phyloP scores from a whole-genome alignment of 192 early-diverging fungal species.

The Gryganskiella cystojenkinii region DNA sequence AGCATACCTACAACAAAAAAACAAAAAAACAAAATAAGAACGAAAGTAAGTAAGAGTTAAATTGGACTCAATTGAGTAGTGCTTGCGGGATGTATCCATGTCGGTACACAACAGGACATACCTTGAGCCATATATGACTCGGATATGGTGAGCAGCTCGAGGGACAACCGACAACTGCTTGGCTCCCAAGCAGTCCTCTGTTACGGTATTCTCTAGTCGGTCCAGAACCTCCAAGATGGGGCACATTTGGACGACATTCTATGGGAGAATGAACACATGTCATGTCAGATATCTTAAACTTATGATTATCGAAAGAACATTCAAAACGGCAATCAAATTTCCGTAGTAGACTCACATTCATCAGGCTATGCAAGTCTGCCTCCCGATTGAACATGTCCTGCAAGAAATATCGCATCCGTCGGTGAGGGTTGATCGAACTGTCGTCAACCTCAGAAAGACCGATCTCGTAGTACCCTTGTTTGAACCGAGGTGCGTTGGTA shows the following conservation, averaged over 20 bases:
- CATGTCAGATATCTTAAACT: not conserved
- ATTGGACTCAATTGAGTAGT: not conserved
- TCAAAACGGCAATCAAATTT: not conserved
- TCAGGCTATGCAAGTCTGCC: conserved; percentile 36
- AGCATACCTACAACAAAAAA: conserved; percentile 18
- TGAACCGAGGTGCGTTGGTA: conserved; percentile 36
- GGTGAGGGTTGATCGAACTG: conserved; percentile 24
- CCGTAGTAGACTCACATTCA: conserved; percentile 32
- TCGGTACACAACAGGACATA: not conserved
- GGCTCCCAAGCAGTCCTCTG: conserved; percentile 36
- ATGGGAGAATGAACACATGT: conserved; percentile 1
- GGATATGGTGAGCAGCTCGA: conserved; percentile 42
- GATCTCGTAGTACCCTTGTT: conserved; percentile 38
- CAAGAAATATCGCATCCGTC: conserved; percentile 42
- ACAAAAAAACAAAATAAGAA: too few species aligned
- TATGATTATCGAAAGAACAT: not conserved
- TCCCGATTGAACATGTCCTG: conserved; percentile 50
- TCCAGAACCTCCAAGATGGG: conserved; percentile 38
- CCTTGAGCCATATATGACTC: conserved; percentile 45
- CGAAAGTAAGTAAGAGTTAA: too few species aligned
- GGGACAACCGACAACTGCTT: conserved; percentile 39
- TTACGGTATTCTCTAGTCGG: conserved; percentile 39
- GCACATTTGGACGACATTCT: conserved; percentile 39
- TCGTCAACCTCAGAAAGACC: conserved; percentile 1
- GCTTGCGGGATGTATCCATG: too few species aligned